A percentile compares a stretch with the other conserved stretches of the same genome.
These are phyloP conservation scores for Starmerella apicola DNA, from an alignment of 805 yeast genomes.

Conservation along the genomic window DNA sequence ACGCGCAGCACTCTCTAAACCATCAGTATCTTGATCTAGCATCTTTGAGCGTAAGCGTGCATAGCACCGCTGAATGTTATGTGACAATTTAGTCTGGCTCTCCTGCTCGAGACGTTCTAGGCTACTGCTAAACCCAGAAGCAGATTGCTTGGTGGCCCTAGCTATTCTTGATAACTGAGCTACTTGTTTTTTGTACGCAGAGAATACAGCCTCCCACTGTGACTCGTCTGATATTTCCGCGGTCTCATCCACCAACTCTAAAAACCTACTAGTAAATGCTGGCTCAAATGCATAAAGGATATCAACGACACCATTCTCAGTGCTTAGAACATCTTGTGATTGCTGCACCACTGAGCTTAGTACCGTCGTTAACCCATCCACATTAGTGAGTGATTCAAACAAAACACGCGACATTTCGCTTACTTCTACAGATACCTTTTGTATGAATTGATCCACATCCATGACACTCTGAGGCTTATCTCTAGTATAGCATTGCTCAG, in stretches of 20 bases:
- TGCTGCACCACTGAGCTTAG: constrained; percentile 5
- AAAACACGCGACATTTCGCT: neutral
- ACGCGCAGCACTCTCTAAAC: neutral
- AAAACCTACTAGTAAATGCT: constrained; percentile 3
- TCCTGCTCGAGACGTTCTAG: neutral
- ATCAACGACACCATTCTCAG: constrained; percentile 6
- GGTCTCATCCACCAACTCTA: neutral
- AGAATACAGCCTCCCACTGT: neutral
- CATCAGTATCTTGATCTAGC: neutral
- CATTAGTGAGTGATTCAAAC: neutral
- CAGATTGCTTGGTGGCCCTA: neutral
- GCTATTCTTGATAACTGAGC: constrained; percentile 1
- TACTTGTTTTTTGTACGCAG: neutral
- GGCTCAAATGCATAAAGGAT: constrained; percentile 10
- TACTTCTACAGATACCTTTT: neutral
- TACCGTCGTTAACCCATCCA: constrained; percentile 1
- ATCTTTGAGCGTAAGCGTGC: neutral
- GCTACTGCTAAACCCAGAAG: neutral
- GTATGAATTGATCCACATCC: constrained; percentile 1
- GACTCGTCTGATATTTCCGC: too few relatives aligned
- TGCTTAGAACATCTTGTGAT: constrained; percentile 11
- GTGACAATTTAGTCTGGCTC: neutral
- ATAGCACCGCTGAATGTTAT: neutral
- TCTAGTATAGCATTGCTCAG: constrained; percentile 14
- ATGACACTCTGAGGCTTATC: neutral